A percentile compares a stretch with the other conserved stretches of the same genome.
Evolutionary conservation across 2,329 filamentous ascomycete species (phyloP).

Genomic region (Cyclaneusma minus): DNA sequence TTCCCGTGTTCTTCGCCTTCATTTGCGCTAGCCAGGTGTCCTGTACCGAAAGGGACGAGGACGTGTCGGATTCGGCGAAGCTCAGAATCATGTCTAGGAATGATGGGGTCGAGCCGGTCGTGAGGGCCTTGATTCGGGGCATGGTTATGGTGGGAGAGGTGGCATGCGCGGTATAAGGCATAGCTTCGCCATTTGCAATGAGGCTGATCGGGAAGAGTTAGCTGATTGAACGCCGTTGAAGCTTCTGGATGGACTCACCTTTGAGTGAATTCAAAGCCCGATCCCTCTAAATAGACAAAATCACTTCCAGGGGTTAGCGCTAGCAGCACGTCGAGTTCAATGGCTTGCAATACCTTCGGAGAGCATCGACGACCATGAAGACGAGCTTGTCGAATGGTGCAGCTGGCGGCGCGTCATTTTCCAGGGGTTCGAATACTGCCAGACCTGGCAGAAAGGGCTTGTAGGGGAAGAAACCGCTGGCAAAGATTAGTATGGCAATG

Average conservation of each 20-base stretch:
- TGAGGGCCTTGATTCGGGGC: constrained; percentile 94
- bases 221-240: constrained; percentile 3
- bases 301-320: constrained; percentile 42
- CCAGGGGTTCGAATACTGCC: constrained; percentile 46
- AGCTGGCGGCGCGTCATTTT: constrained; percentile 38
- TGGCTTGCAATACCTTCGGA: constrained; percentile 51
- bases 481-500: constrained; percentile 61
- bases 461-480: constrained; percentile 90
- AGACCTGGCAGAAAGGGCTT: constrained; percentile 84
- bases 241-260: constrained; percentile 34
- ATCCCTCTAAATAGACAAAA: constrained; percentile 72
- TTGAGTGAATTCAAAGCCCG: constrained; percentile 80
- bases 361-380: constrained; percentile 95
- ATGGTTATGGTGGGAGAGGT: constrained; percentile 97
- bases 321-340: not conserved
- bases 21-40: constrained; percentile 96
- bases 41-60: constrained; percentile 72
- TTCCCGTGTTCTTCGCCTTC: constrained; percentile 54
- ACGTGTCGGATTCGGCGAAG: constrained; percentile 85
- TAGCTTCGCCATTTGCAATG: constrained; percentile 65
- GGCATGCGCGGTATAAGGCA: constrained; percentile 91
- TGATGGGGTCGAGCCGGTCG: constrained; percentile 93
- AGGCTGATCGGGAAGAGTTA: constrained; percentile 36
- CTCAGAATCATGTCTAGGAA: constrained; percentile 96
- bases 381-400: constrained; percentile 77